A percentile compares a stretch with the other conserved stretches of the same genome.
phyloP scores from a whole-genome alignment of 78 protist species.

The Dictyostelium firmibasis region DNA sequence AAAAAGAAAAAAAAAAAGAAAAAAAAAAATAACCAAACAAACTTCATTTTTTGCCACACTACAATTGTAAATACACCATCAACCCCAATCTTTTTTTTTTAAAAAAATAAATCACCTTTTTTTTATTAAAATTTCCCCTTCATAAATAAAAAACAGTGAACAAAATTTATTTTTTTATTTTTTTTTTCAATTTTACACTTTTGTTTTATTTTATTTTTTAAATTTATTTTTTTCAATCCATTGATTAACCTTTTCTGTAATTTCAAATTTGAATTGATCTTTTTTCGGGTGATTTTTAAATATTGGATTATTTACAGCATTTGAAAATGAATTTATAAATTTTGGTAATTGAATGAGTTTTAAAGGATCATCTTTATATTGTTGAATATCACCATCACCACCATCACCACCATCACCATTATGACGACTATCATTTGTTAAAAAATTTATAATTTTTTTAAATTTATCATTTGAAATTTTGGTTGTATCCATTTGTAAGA shows the following conservation, averaged over 20 bases:
- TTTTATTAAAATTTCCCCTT: background rate
- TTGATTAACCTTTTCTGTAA: slow-evolving; percentile 6
- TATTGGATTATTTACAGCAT: slow-evolving; percentile 47
- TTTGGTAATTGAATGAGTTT: slow-evolving; percentile 30
- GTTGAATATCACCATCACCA: background rate
- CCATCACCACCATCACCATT: background rate
- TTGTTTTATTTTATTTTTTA: background rate
- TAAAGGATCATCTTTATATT: slow-evolving; percentile 6
- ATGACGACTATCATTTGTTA: background rate
- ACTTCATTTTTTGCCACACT: background rate
- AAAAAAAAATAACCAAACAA: background rate
- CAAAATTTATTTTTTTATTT: background rate
- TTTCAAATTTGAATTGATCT: slow-evolving; percentile 11
- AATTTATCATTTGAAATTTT: slow-evolving; percentile 30
- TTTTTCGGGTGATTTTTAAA: background rate
- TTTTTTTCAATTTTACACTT: background rate
- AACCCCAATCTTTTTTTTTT: background rate
- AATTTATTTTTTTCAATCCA: slow-evolving; percentile 27
- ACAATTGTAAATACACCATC: background rate
- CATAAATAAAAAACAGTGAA: no score
- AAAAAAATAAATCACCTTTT: background rate
- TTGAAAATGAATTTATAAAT: slow-evolving; percentile 63
- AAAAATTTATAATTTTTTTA: background rate
- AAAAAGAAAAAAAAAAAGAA: background rate
- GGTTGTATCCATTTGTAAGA: background rate